Conservation (phyloP, 495 filamentous ascomycete genomes). For the Xylaria grammica region DNA sequence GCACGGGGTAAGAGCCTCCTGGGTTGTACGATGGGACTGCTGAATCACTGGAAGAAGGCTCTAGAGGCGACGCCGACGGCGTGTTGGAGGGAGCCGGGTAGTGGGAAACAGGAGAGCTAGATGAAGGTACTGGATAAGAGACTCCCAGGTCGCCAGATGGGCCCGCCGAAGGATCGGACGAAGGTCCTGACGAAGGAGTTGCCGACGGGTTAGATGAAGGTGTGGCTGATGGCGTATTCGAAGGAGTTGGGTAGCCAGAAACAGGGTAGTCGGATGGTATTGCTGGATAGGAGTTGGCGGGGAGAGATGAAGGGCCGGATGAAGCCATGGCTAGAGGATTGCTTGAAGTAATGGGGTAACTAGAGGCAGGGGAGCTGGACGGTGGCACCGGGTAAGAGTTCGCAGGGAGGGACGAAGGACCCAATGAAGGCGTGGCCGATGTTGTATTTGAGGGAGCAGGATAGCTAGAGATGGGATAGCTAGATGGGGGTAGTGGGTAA, state of each 20-base stretch:
- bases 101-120: too few relatives aligned
- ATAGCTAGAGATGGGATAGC: not conserved
- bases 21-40: not conserved
- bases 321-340: not conserved
- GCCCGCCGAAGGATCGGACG: too few relatives aligned
- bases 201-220: not conserved
- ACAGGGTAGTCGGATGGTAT: not conserved
- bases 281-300: not conserved
- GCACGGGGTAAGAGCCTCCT: not conserved
- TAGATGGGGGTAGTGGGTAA: not conserved
- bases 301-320: not conserved
- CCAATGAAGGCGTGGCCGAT: not conserved
- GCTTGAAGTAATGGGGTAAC: not conserved
- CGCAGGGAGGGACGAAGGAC: not conserved
- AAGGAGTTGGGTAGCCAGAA: not conserved
- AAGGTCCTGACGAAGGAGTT: too few relatives aligned
- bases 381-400: slow-evolving; percentile 1
- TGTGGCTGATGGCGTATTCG: not conserved
- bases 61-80: not conserved
- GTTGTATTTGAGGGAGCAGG: not conserved
- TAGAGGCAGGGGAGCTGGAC: not conserved
- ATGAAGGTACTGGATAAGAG: too few relatives aligned
- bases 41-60: not conserved
- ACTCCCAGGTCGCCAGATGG: not conserved
- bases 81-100: too few relatives aligned